phyloP scores from a whole-genome alignment of 2,329 filamentous ascomycete species.

The Trichoderma brevicompactum region DNA sequence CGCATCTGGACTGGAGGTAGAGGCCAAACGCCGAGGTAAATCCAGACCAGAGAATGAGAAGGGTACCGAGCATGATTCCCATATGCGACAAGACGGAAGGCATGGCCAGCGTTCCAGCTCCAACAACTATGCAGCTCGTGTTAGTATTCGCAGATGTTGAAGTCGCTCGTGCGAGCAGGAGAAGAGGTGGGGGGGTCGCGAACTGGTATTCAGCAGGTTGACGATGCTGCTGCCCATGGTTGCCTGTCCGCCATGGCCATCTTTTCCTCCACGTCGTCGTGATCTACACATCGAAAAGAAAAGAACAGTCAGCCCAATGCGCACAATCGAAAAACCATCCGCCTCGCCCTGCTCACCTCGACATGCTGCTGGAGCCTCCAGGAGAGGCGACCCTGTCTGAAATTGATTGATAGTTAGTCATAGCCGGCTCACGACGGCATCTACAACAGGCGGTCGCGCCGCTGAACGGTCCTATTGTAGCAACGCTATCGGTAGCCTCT shows the following conservation, averaged over 20 bases:
- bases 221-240: conserved; percentile 90
- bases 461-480: conserved; percentile 6
- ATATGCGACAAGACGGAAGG: conserved; percentile 95
- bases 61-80: conserved; percentile 82
- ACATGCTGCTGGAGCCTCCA: conserved; percentile 52
- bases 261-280: conserved; percentile 70
- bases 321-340: neutral
- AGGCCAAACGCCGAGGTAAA: conserved; percentile 88
- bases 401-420: conserved; percentile 61
- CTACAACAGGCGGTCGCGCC: conserved; percentile 1
- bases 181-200: conserved; percentile 35
- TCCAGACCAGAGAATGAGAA: conserved; percentile 91
- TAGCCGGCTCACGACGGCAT: conserved; percentile 41
- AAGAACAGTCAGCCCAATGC: conserved; percentile 10
- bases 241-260: conserved; percentile 74
- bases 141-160: conserved; percentile 28
- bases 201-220: conserved; percentile 96
- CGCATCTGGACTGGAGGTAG: conserved; percentile 91
- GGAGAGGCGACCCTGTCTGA: conserved; percentile 52
- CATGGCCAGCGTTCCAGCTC: conserved; percentile 92
- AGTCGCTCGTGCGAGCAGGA: neutral
- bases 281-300: conserved; percentile 43
- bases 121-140: conserved; percentile 68
- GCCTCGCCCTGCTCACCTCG: conserved; percentile 44
- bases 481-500: neutral